Evolutionary conservation across 352 stramenopile genomes (phyloP).

Genomic region (Globisporangium yorkense): DNA sequence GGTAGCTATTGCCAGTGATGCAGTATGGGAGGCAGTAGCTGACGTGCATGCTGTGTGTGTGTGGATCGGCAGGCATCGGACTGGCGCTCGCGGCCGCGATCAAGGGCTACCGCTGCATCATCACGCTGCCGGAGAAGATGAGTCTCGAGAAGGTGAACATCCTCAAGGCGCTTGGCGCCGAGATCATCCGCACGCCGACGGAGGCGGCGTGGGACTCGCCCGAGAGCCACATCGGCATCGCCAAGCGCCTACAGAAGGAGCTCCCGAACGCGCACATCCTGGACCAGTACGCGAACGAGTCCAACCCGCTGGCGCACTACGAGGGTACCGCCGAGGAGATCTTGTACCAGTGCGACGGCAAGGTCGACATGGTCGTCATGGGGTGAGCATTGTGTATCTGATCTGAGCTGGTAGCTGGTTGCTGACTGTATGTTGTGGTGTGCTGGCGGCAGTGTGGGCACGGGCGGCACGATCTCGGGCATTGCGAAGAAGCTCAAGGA

Average conservation of each 20-base stretch:
- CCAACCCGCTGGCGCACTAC: conserved; percentile 94
- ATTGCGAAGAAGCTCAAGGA: conserved; percentile 93
- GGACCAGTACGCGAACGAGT: conserved; percentile 94
- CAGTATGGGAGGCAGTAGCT: too few species aligned
- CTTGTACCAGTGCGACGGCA: conserved; percentile 85
- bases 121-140: conserved; percentile 94
- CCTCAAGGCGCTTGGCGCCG: conserved; percentile 92
- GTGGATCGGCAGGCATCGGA: conserved; percentile 71
- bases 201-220: conserved; percentile 94
- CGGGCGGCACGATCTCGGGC: conserved; percentile 93
- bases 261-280: conserved; percentile 94
- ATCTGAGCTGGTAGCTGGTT: neutral
- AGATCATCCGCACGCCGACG: conserved; percentile 95
- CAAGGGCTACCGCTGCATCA: conserved; percentile 94
- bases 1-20: too few species aligned
- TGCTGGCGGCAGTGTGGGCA: conserved; percentile 61
- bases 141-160: conserved; percentile 94
- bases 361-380: conserved; percentile 94
- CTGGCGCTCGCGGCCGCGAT: conserved; percentile 94
- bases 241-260: conserved; percentile 85
- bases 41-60: too few species aligned
- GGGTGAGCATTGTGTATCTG: conserved; percentile 18
- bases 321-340: conserved; percentile 95
- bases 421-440: neutral
- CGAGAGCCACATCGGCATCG: conserved; percentile 92